These are phyloP conservation scores for Plasmodium ovale DNA, from an alignment of 169 alveolate genomes.

Conservation along the genomic window DNA sequence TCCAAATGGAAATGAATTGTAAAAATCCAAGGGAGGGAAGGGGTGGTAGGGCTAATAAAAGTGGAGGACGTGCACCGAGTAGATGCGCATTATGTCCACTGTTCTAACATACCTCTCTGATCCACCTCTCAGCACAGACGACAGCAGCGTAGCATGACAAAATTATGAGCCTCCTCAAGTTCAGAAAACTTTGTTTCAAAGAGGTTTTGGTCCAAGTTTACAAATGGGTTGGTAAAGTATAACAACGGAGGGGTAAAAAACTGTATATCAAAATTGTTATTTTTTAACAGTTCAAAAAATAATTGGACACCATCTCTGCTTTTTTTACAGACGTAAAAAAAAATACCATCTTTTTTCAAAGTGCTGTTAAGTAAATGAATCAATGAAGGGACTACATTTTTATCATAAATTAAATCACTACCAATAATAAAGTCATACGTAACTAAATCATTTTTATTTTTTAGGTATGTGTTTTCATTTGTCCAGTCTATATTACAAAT, in stretches of 20 bases:
- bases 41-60: too few species aligned
- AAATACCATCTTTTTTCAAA: conserved; percentile 74
- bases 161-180: background rate
- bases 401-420: conserved; percentile 83
- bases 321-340: conserved; percentile 79
- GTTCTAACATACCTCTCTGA: background rate
- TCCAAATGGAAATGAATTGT: too few species aligned
- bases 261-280: conserved; percentile 13
- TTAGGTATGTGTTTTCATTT: conserved; percentile 47
- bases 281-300: conserved; percentile 74
- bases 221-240: conserved; percentile 33
- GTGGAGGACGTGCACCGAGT: background rate
- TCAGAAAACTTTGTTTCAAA: conserved; percentile 56
- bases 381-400: conserved; percentile 76
- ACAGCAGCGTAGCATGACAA: conserved; percentile 18
- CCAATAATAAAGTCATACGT: conserved; percentile 80
- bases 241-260: conserved; percentile 23
- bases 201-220: conserved; percentile 18
- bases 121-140: background rate
- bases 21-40: too few species aligned
- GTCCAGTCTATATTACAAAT: conserved; percentile 76
- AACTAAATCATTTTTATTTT: conserved; percentile 16
- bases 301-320: conserved; percentile 79
- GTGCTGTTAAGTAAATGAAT: conserved; percentile 45
- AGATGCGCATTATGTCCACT: background rate